A percentile compares a stretch with the other conserved stretches of the same genome.
phyloP scores from a whole-genome alignment of 1,284 basidiomycete genomes.

The Fistulina hepatica region DNA sequence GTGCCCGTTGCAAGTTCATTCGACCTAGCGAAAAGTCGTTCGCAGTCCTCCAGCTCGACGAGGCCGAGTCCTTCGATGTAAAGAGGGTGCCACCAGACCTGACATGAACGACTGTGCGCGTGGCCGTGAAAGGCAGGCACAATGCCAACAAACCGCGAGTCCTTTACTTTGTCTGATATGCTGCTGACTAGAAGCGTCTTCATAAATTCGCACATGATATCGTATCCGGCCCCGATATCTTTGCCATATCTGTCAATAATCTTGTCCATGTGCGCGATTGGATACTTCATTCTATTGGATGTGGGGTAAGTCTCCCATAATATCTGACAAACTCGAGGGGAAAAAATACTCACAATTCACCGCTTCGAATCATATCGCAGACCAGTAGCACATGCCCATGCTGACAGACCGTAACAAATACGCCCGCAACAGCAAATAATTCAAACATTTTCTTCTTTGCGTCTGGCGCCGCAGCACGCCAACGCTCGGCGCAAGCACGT shows the following conservation, averaged over 20 bases:
- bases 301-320: conserved; percentile 10
- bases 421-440: conserved; percentile 24
- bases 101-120: conserved; percentile 18
- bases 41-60: conserved; percentile 19
- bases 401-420: conserved; percentile 23
- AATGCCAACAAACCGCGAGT: conserved; percentile 6
- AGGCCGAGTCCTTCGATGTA: conserved; percentile 17
- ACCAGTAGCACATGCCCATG: conserved; percentile 18
- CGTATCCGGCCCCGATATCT: conserved; percentile 19
- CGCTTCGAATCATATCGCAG: conserved; percentile 22
- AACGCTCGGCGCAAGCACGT: conserved; percentile 25
- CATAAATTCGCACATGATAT: conserved; percentile 26
- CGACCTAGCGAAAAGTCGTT: conserved; percentile 17
- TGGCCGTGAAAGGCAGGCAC: conserved; percentile 16
- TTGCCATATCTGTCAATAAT: conserved; percentile 16
- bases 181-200: conserved; percentile 19
- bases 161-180: conserved; percentile 11
- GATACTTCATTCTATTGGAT: conserved; percentile 29
- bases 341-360: conserved; percentile 20
- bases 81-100: conserved; percentile 12
- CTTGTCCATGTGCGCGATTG: conserved; percentile 19
- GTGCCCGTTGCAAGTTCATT: conserved; percentile 16
- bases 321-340: too few species aligned
- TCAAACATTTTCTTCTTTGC: conserved; percentile 22
- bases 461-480: conserved; percentile 25